A percentile compares a stretch with the other conserved stretches of the same genome.
These are phyloP conservation scores for Diaporthe capsici DNA, from an alignment of 2,329 filamentous ascomycete genomes.

Conservation along the genomic window DNA sequence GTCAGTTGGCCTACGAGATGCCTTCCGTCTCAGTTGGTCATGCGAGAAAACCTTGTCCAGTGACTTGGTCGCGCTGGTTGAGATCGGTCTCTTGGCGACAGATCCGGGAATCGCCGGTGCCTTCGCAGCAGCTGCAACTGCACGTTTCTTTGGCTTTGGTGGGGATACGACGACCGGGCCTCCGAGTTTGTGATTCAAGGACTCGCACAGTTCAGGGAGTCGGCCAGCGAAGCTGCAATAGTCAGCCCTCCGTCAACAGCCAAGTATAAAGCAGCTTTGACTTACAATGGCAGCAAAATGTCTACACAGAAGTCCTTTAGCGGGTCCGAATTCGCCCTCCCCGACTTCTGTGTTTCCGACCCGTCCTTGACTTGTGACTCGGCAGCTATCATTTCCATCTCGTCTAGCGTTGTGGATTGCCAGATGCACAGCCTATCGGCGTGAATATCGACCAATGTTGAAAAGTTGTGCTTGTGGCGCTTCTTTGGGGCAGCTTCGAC, in stretches of 20 bases:
- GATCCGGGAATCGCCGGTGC: slow-evolving; percentile 66
- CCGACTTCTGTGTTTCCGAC: slow-evolving; percentile 54
- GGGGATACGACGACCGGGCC: slow-evolving; percentile 75
- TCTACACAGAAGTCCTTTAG: slow-evolving; percentile 84
- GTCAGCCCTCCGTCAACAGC: slow-evolving; percentile 1
- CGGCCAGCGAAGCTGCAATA: slow-evolving; percentile 77
- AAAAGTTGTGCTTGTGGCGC: slow-evolving; percentile 73
- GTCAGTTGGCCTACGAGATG: slow-evolving; percentile 69
- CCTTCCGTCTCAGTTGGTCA: slow-evolving; percentile 69
- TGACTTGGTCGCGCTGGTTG: slow-evolving; percentile 61
- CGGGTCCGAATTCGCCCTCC: slow-evolving; percentile 69
- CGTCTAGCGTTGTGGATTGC: slow-evolving; percentile 80
- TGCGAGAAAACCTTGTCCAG: slow-evolving; percentile 75
- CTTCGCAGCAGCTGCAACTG: slow-evolving; percentile 55
- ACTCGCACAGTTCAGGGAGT: slow-evolving; percentile 78
- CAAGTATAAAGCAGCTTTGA: slow-evolving; percentile 17
- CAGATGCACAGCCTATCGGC: slow-evolving; percentile 86
- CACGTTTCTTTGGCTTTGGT: slow-evolving; percentile 64
- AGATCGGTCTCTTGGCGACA: slow-evolving; percentile 62
- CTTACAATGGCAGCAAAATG: slow-evolving; percentile 84
- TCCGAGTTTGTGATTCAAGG: slow-evolving; percentile 82
- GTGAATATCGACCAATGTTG: slow-evolving; percentile 77
- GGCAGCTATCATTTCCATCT: slow-evolving; percentile 61
- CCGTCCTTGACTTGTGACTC: slow-evolving; percentile 60
- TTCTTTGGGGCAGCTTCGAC: slow-evolving; percentile 64